Base-by-base conservation (phyloP, 148 eudicot genomes). In the Silene uniflora region DNA sequence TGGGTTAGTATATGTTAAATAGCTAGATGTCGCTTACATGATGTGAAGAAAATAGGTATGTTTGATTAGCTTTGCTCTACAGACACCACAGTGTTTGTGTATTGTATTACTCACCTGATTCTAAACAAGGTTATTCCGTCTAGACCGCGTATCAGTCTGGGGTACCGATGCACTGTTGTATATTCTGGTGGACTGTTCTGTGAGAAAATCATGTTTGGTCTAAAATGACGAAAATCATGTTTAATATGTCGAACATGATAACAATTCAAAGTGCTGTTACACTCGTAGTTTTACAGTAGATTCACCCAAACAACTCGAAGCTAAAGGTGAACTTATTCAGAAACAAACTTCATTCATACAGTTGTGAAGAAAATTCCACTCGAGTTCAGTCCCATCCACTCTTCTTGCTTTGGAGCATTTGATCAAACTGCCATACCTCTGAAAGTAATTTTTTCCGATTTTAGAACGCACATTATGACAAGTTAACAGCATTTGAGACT, bases 351-450 rank as follows among this genome's bases (percentile, higher is more conserved):
- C 39, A 35, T 35, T 35, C 39, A 3, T 35, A 35, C 39, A 35
- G 39, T 5, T 35, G 29, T 5, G 6, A 35, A 5, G 39, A 35
- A 35, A 35, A 3, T 35, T 35, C 39, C 39, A 49, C 66, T 64
- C 18, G 44, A 17, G 25, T 21, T n/a, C n/a, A 39, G 14, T 49
- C 14, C 12, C n/a, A 0, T 67, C 49, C 73, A 35, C 22, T 79
- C 23, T 76, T 86, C 76, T 82, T 80, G 10, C 83, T 76, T 42
- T 87, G 90, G 70, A 90, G 89, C 85, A 76, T 79, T 85, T 90
- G 94, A 80, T 91, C 91, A 29, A 91, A 91, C 85, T 91, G 93
- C 93, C 97, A 91, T 25, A 91, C 90, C 52, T 93, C 97, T 91
- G 89, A 85, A 79, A 66, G 19, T 25, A 8, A 32, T 19, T 62